Percentiles rank a stretch among this genome's conserved stretches.
These are phyloP conservation scores for Nicotiana otophora DNA, from an alignment of 257 asterid species.

Conservation along the genomic window DNA sequence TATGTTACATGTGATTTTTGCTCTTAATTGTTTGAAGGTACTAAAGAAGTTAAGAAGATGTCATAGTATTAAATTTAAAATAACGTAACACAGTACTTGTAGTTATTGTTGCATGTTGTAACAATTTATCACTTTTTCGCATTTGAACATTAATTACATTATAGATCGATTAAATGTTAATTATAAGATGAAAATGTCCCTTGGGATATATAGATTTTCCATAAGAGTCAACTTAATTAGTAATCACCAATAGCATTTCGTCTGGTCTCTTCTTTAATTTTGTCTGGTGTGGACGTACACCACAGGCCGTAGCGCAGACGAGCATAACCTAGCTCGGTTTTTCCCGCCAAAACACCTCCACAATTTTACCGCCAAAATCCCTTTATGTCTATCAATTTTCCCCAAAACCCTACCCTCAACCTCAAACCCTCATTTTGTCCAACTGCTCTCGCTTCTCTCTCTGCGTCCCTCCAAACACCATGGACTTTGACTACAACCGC, in stretches of 20 bases:
- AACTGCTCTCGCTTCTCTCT: background rate
- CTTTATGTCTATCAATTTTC: background rate
- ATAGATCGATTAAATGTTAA: no score
- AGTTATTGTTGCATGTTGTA: no score
- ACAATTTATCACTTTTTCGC: no score
- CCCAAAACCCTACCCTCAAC: background rate
- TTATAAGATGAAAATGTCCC: no score
- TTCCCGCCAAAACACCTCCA: slow-evolving; percentile 66
- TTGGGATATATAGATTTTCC: no score
- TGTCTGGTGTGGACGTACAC: background rate
- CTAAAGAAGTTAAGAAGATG: no score
- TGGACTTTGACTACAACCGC: slow-evolving; percentile 59
- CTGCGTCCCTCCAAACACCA: slow-evolving; percentile 22
- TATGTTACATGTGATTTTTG: no score
- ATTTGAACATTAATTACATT: no score
- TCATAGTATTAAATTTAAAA: no score
- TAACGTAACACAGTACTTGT: no score
- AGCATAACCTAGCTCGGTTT: background rate
- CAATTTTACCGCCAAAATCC: slow-evolving; percentile 51
- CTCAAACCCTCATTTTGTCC: background rate
- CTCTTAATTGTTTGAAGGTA: no score
- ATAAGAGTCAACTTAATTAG: background rate
- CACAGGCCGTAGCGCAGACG: background rate
- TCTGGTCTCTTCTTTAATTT: no score
- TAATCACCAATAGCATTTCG: background rate